phyloP scores from a whole-genome alignment of 2,329 filamentous ascomycete species.

The Diaporthe ampelina region DNA sequence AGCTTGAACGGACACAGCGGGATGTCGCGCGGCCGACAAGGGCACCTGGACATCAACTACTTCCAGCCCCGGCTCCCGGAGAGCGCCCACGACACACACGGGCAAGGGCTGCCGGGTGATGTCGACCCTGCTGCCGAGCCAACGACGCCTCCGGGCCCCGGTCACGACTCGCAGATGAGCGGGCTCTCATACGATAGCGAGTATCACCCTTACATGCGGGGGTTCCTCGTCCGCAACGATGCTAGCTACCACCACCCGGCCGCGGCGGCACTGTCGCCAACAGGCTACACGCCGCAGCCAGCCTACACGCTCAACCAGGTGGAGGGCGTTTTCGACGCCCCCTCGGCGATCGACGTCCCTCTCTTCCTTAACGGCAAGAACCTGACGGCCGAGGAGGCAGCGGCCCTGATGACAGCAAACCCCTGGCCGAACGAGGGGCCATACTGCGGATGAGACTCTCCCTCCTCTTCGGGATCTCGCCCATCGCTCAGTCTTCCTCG shows the following conservation, averaged over 20 bases:
- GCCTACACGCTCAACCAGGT: slow-evolving; percentile 44
- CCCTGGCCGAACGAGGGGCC: slow-evolving; percentile 10
- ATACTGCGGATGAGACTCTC: slow-evolving; percentile 6
- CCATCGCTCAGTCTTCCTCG: background rate
- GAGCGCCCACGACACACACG: background rate
- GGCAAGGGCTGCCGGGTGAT: background rate
- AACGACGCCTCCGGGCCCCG: slow-evolving; percentile 31
- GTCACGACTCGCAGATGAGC: background rate
- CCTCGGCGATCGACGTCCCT: slow-evolving; percentile 32
- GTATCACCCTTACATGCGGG: slow-evolving; percentile 3
- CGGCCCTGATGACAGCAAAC: slow-evolving; percentile 12
- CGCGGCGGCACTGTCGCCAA: background rate
- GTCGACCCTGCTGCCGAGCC: slow-evolving; percentile 18
- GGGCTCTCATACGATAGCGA: slow-evolving; percentile 9
- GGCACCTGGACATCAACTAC: background rate
- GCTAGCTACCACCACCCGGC: slow-evolving; percentile 15
- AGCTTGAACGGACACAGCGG: background rate
- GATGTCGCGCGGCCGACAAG: background rate
- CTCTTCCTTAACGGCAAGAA: slow-evolving; percentile 14
- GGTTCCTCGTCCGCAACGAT: background rate
- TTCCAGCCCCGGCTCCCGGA: background rate
- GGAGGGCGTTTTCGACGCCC: slow-evolving; percentile 43
- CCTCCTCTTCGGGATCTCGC: background rate
- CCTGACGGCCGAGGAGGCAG: slow-evolving; percentile 22
- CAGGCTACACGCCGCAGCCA: slow-evolving; percentile 27